Evolutionary conservation across 1,284 basidiomycete genomes (phyloP).

Genomic region (Marasmius sp.): DNA sequence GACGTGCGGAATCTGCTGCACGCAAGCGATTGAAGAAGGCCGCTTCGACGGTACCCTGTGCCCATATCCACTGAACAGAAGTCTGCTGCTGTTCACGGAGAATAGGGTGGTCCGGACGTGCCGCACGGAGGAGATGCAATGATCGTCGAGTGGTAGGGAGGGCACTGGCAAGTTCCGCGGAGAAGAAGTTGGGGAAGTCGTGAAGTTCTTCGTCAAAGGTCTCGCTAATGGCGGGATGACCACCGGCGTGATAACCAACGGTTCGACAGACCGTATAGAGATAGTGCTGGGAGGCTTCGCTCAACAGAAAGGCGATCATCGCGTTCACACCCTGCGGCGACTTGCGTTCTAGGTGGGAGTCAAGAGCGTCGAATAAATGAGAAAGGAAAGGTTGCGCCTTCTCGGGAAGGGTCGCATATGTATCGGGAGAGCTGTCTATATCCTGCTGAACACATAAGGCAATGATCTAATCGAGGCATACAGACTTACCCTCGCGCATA

Average conservation of each 20-base stretch:
- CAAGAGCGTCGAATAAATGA: slow-evolving; percentile 51
- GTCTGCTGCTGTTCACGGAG: slow-evolving; percentile 31
- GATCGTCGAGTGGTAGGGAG: slow-evolving; percentile 67
- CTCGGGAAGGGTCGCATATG: slow-evolving; percentile 42
- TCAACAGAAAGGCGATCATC: slow-evolving; percentile 62
- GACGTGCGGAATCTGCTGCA: slow-evolving; percentile 1
- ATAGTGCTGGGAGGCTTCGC: slow-evolving; percentile 59
- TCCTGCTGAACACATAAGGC: slow-evolving; percentile 31
- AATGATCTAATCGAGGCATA: background rate
- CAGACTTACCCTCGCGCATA: slow-evolving; percentile 57
- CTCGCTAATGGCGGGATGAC: slow-evolving; percentile 17
- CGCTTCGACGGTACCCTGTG: slow-evolving; percentile 44
- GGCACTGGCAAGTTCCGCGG: slow-evolving; percentile 43
- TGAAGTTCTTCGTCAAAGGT: slow-evolving; percentile 28
- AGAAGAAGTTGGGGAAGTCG: slow-evolving; percentile 62
- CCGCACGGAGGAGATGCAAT: slow-evolving; percentile 57
- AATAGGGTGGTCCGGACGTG: slow-evolving; percentile 59
- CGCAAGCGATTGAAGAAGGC: slow-evolving; percentile 34
- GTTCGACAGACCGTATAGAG: slow-evolving; percentile 52
- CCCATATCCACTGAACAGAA: slow-evolving; percentile 69
- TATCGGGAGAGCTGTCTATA: slow-evolving; percentile 33
- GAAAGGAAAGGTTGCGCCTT: slow-evolving; percentile 53
- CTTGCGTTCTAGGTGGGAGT: slow-evolving; percentile 48
- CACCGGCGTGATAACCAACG: slow-evolving; percentile 53
- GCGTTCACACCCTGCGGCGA: slow-evolving; percentile 47